These are phyloP conservation scores for Eucalyptus erythrocorys DNA, from an alignment of 345 rosid species.

Conservation along the genomic window DNA sequence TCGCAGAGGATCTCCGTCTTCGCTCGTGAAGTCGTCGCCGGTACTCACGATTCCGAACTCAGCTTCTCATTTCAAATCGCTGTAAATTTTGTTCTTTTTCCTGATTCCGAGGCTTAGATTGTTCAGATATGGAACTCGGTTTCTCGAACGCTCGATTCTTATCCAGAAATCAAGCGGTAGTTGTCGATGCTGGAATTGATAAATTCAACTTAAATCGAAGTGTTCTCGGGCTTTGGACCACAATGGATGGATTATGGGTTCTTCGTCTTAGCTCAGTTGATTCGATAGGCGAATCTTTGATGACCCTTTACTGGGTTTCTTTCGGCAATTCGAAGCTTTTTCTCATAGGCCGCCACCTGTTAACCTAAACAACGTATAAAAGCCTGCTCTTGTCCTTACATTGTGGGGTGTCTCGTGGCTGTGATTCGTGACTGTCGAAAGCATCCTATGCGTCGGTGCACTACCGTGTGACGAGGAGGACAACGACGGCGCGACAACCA, in stretches of 20 bases:
- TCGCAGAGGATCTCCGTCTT: constrained; percentile 56
- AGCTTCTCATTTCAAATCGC: not conserved
- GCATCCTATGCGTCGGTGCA: not conserved
- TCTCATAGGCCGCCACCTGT: not conserved
- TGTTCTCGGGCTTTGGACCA: not conserved
- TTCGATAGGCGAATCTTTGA: not conserved
- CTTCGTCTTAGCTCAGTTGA: not conserved
- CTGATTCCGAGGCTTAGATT: not conserved
- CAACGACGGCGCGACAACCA: not conserved
- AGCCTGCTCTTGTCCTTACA: not conserved
- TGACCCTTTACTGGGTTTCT: not conserved
- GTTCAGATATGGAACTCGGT: not conserved
- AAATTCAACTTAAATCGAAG: not conserved
- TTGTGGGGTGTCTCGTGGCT: not conserved
- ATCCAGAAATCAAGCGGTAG: not conserved
- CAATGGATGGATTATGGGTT: not conserved
- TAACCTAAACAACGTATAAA: not conserved
- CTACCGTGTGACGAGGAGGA: not conserved
- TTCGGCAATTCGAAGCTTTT: not conserved
- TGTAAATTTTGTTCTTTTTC: not conserved
- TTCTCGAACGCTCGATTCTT: not conserved
- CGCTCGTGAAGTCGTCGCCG: constrained; percentile 78
- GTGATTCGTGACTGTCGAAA: not conserved
- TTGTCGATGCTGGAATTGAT: not conserved
- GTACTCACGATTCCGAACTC: constrained; percentile 11